These are phyloP conservation scores for Cyclotella kingstonii DNA, from an alignment of 108 stramenopile species.

Conservation along the genomic window DNA sequence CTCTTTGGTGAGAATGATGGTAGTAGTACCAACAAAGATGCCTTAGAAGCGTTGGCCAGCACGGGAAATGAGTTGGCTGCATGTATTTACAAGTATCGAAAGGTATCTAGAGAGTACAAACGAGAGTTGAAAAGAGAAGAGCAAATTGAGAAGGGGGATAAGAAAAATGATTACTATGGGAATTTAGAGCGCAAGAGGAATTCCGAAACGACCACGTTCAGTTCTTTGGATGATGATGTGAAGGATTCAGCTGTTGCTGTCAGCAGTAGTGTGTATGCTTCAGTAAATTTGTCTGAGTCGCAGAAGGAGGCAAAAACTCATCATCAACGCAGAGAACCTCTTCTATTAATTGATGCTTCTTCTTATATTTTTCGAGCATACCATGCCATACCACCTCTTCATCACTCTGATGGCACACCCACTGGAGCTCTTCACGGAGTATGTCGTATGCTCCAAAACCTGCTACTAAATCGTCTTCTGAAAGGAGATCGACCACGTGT, in stretches of 20 bases:
- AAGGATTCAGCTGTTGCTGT: no score
- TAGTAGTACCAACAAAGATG: constrained; percentile 65
- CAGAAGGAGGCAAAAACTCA: not conserved
- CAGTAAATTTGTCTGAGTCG: no score
- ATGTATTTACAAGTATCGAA: constrained; percentile 38
- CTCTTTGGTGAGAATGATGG: constrained; percentile 62
- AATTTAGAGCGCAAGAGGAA: constrained; percentile 22
- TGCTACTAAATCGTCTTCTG: constrained; percentile 55
- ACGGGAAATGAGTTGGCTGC: constrained; percentile 50
- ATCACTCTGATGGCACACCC: constrained; percentile 81
- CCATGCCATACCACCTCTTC: constrained; percentile 82
- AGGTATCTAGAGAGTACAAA: constrained; percentile 41
- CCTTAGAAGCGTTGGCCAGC: constrained; percentile 71
- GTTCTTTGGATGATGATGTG: constrained; percentile 4
- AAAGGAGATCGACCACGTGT: constrained; percentile 71
- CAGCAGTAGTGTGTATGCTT: no score
- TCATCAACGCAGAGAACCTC: constrained; percentile 39
- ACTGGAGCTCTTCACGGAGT: constrained; percentile 84
- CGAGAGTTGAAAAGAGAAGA: constrained; percentile 40
- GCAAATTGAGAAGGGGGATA: constrained; percentile 36
- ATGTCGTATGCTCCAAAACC: constrained; percentile 83
- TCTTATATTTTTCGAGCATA: constrained; percentile 87
- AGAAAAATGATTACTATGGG: constrained; percentile 49
- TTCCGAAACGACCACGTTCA: constrained; percentile 4
- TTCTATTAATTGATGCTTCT: constrained; percentile 82